Evolutionary conservation across 2,329 filamentous ascomycete species (phyloP).

Genomic region (Clonostachys rhizophaga): DNA sequence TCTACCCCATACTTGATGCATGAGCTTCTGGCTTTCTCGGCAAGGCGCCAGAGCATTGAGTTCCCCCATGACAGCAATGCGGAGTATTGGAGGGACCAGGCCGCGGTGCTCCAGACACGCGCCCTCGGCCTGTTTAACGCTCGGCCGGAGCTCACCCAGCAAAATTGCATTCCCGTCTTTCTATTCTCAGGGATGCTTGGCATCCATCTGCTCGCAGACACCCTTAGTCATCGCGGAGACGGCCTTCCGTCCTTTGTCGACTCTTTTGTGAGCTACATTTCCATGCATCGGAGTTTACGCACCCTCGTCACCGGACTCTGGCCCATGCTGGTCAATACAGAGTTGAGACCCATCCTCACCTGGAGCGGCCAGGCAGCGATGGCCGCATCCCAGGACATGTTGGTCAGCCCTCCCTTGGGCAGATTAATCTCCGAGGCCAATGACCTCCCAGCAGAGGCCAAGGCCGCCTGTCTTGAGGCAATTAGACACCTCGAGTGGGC

Average conservation of each 20-base stretch:
- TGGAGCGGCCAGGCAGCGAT: neutral
- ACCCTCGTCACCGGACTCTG: conserved; percentile 10
- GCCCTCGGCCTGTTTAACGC: conserved; percentile 21
- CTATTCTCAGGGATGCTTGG: conserved; percentile 21
- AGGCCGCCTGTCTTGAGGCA: neutral
- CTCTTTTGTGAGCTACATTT: conserved; percentile 17
- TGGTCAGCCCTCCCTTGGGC: too few relatives aligned
- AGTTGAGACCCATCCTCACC: conserved; percentile 6
- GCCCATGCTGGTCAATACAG: conserved; percentile 9
- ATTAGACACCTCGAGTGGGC: neutral
- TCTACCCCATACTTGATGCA: neutral
- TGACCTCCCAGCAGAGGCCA: neutral
- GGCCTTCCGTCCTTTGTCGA: conserved; percentile 19
- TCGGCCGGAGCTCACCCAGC: conserved; percentile 3
- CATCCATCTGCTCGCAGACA: conserved; percentile 28
- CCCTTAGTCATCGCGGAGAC: conserved; percentile 16
- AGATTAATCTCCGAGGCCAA: neutral
- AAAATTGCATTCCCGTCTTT: conserved; percentile 21
- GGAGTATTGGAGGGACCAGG: conserved; percentile 6
- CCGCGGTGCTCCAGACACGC: conserved; percentile 19
- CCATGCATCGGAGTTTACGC: conserved; percentile 18
- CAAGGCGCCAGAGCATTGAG: neutral
- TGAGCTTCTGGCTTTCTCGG: neutral
- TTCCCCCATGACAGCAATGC: neutral
- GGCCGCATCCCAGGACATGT: too few relatives aligned